Base-by-base conservation (phyloP, 2,329 filamentous ascomycete genomes). In the Aspergillus sp. region DNA sequence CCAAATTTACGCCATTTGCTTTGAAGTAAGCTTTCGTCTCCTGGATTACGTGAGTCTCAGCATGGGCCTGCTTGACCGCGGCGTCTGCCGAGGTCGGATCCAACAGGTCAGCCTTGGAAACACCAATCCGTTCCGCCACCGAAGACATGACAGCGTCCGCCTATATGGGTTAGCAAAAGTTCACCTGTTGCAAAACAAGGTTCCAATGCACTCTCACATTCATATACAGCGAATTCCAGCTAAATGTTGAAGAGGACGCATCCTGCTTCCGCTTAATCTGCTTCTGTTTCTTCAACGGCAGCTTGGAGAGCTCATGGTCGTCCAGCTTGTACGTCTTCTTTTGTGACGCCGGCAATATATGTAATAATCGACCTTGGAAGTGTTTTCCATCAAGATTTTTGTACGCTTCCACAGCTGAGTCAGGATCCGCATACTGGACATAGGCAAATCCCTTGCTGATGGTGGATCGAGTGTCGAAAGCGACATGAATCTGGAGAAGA, bases 221-320 rank as follows among this genome's bases (percentile, higher is more conserved):
- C 90, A 99, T 96, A 75, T 95, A 99, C n/a, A 99, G 81, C n/a
- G 93, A 93, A 79, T 99, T 99, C 95, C 95, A 99, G 72, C 93
- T 96, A 78, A 98, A 98, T 1, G 85, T 86, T 48, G 84, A 86
- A 30, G 87, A 88, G 8, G 89, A 83, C 20, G 93, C 90, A 67
- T 93, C 89, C 49, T 88, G 83, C 76, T 90, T 96, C 68, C 89
- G 90, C 71, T 89, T 91, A 64, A 98, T 89, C 68, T 96, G 85
- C 66, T 91, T 91, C 74, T 98, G 95, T 74, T 96, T 95, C 78
- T 97, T 98, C 63, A 98, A 79, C 15, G 95, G 93, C 65, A 99
- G 76, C 74, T 97, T 96, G 0, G 93, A 92, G 54, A 99, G 83
- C 56, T 89, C 88, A 74, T 89, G 95, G 64, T 98, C 95, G 71